Evolutionary conservation across 352 stramenopile genomes (phyloP).

Genomic region (Phytophthora sojae): DNA sequence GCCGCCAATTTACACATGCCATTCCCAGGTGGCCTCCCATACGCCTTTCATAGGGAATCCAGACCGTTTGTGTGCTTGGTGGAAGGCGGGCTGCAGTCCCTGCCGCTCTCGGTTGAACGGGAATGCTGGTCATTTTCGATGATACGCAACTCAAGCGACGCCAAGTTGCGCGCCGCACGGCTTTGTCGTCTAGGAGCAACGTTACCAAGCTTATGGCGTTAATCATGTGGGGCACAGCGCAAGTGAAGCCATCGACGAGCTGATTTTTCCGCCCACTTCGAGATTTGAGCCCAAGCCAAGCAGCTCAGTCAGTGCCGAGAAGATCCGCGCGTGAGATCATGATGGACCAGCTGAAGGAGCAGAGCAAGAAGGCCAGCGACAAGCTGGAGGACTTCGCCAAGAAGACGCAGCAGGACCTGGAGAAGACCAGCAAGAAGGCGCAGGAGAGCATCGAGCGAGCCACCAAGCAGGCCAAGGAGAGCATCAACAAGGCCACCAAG

Average conservation of each 20-base stretch:
- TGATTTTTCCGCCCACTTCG: slow-evolving; percentile 22
- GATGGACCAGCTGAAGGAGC: slow-evolving; percentile 57
- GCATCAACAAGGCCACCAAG: slow-evolving; percentile 31
- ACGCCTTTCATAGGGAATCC: background rate
- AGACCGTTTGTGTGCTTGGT: background rate
- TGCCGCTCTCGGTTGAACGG: background rate
- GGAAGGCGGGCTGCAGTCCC: background rate
- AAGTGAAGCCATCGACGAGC: slow-evolving; percentile 9
- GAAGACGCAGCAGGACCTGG: slow-evolving; percentile 39
- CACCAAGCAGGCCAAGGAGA: slow-evolving; percentile 38
- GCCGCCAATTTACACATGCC: background rate
- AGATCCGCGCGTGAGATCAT: slow-evolving; percentile 20
- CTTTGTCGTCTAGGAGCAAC: background rate
- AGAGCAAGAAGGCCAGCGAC: slow-evolving; percentile 49
- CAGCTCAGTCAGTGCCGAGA: slow-evolving; percentile 7
- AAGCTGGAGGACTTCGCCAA: slow-evolving; percentile 39
- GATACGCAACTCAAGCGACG: background rate
- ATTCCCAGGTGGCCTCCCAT: background rate
- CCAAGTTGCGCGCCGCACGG: background rate
- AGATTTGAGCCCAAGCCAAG: slow-evolving; percentile 17
- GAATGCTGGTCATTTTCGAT: slow-evolving; percentile 2
- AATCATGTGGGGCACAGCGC: background rate
- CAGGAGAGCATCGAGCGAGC: slow-evolving; percentile 34
- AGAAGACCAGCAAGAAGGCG: slow-evolving; percentile 40
- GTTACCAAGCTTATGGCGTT: background rate